phyloP scores from a whole-genome alignment of 805 yeast genomes.

The Metschnikowia borealis region DNA sequence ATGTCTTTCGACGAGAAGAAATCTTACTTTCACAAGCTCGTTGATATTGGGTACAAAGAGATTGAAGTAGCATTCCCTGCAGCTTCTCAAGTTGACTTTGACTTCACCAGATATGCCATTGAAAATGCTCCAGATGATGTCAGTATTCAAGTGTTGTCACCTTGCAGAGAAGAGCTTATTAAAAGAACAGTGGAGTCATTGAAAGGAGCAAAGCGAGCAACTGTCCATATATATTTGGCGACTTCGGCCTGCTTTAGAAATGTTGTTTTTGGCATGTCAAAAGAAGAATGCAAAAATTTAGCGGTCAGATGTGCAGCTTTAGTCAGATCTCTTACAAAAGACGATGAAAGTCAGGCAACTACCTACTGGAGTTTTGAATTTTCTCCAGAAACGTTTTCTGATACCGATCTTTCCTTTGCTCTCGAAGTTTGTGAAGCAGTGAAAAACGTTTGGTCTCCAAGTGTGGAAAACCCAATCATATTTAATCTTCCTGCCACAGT shows the following conservation, averaged over 20 bases:
- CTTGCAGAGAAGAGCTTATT: constrained; percentile 72
- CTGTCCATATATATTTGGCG: constrained; percentile 72
- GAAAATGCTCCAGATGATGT: constrained; percentile 75
- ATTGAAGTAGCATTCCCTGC: constrained; percentile 82
- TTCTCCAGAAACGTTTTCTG: constrained; percentile 77
- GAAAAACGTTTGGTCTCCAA: constrained; percentile 69
- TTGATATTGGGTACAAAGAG: constrained; percentile 75
- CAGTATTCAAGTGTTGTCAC: constrained; percentile 69
- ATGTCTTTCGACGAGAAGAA: constrained; percentile 80
- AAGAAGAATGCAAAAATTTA: constrained; percentile 53
- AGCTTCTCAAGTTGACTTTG: constrained; percentile 77
- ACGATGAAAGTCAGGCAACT: constrained; percentile 47
- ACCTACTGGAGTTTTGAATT: constrained; percentile 76
- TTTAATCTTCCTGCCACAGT: constrained; percentile 85
- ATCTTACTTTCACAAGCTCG: constrained; percentile 61
- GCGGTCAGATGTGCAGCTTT: constrained; percentile 63
- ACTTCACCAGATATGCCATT: constrained; percentile 72
- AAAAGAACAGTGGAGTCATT: constrained; percentile 68
- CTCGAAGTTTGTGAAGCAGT: constrained; percentile 71
- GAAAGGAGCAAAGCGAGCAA: constrained; percentile 71
- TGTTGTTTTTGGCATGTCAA: constrained; percentile 62
- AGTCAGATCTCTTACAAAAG: constrained; percentile 66
- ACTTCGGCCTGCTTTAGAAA: constrained; percentile 71
- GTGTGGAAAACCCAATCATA: constrained; percentile 61
- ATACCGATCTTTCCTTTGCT: constrained; percentile 61